Evolutionary conservation across 352 stramenopile species (phyloP).

Genomic region (Phytophthora europaea): DNA sequence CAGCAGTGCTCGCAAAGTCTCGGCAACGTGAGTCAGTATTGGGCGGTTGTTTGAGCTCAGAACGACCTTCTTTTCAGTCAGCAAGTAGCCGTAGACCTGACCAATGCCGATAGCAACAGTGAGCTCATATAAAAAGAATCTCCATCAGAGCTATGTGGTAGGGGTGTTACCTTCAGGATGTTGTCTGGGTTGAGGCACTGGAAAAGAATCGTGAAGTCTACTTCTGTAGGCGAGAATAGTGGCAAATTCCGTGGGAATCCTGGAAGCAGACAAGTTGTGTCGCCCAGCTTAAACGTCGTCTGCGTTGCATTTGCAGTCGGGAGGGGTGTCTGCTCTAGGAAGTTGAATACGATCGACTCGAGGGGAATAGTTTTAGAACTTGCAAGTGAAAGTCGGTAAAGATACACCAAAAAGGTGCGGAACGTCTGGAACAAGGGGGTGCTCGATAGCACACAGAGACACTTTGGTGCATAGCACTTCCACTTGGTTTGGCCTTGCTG

Average conservation of each 20-base stretch:
- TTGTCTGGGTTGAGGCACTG: slow-evolving; percentile 74
- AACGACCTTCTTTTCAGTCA: slow-evolving; percentile 81
- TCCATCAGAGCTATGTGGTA: background rate
- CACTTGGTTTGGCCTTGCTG: slow-evolving; percentile 65
- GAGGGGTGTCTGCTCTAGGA: slow-evolving; percentile 60
- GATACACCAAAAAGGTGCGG: slow-evolving; percentile 48
- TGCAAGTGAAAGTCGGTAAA: slow-evolving; percentile 62
- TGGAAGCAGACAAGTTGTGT: slow-evolving; percentile 48
- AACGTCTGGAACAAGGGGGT: slow-evolving; percentile 70
- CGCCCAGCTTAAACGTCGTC: slow-evolving; percentile 50
- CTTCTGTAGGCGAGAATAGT: slow-evolving; percentile 58
- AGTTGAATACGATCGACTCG: slow-evolving; percentile 64
- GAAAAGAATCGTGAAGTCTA: slow-evolving; percentile 80
- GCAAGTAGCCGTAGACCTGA: slow-evolving; percentile 61
- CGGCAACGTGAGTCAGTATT: slow-evolving; percentile 69
- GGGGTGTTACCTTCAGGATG: slow-evolving; percentile 61
- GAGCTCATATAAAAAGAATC: background rate
- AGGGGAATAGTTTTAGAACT: slow-evolving; percentile 32
- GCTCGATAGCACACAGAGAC: slow-evolving; percentile 70
- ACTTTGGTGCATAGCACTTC: slow-evolving; percentile 73
- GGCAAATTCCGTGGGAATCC: slow-evolving; percentile 34
- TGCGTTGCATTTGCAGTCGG: slow-evolving; percentile 41
- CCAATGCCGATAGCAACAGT: background rate
- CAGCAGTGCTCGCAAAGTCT: slow-evolving; percentile 71
- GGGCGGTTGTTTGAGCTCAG: slow-evolving; percentile 62